phyloP scores from a whole-genome alignment of 2,329 filamentous ascomycete species.

The Gliomastix tumulicola region DNA sequence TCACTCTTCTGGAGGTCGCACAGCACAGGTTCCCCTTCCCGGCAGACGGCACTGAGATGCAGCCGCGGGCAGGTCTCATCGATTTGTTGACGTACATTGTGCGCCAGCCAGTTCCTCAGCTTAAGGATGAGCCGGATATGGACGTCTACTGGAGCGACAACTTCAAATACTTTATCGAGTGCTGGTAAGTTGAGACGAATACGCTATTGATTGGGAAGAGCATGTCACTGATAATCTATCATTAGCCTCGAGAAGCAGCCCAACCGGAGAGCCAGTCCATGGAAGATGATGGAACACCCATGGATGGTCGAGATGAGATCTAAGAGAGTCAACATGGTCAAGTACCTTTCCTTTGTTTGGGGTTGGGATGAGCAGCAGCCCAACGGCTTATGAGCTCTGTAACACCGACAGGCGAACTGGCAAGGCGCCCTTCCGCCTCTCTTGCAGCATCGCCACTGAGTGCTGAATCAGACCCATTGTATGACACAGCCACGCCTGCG shows the following conservation, averaged over 20 bases:
- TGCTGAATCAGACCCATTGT: no score
- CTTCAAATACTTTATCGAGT: slow-evolving; percentile 99
- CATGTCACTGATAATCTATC: no score
- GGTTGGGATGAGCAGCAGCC: slow-evolving; percentile 92
- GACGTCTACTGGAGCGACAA: slow-evolving; percentile 92
- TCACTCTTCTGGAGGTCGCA: slow-evolving; percentile 97
- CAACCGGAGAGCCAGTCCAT: slow-evolving; percentile 79
- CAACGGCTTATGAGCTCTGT: no score
- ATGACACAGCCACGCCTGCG: no score
- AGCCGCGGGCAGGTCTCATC: slow-evolving; percentile 85
- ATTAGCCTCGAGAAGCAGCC: slow-evolving; percentile 88
- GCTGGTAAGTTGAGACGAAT: slow-evolving; percentile 88
- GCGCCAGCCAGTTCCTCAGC: slow-evolving; percentile 84
- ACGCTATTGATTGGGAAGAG: no score
- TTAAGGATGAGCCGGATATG: slow-evolving; percentile 89
- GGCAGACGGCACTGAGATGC: slow-evolving; percentile 91
- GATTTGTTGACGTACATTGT: slow-evolving; percentile 97
- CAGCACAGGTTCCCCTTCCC: slow-evolving; percentile 98
- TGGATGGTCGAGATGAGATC: slow-evolving; percentile 97
- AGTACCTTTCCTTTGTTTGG: slow-evolving; percentile 93
- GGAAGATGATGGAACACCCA: slow-evolving; percentile 98
- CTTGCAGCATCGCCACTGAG: no score
- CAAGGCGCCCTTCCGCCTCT: no score
- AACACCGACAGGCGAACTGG: no score
- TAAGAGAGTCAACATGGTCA: slow-evolving; percentile 96